Conservation (phyloP, 192 early-diverging fungal species). For the Rhizoclosmatium globosum region DNA sequence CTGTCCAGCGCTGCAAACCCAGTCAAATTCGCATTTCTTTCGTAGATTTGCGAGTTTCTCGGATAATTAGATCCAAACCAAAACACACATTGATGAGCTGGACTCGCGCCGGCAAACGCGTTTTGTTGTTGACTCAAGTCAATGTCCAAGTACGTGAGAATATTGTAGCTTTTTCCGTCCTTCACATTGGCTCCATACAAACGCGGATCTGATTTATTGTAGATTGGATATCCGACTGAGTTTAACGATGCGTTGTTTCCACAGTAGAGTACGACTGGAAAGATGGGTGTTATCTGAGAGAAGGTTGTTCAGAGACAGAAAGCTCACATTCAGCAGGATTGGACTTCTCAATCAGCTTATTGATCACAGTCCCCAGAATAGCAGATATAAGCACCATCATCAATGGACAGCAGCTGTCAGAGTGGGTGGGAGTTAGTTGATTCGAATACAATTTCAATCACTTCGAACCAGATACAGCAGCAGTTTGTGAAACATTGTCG, state of each 20-base stretch:
- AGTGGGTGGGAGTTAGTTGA: background rate
- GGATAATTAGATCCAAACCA: constrained; percentile 58
- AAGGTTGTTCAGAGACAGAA: background rate
- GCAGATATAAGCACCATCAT: constrained; percentile 71
- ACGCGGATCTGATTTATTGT: constrained; percentile 33
- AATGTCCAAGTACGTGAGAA: background rate
- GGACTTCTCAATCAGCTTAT: constrained; percentile 54
- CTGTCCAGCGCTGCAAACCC: constrained; percentile 26
- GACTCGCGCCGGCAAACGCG: background rate
- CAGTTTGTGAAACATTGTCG: constrained; percentile 34
- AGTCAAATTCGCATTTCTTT: constrained; percentile 16
- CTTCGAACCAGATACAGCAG: constrained; percentile 31
- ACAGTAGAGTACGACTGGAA: constrained; percentile 50
- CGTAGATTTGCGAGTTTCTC: constrained; percentile 14
- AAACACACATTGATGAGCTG: constrained; percentile 42
- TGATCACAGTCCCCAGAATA: constrained; percentile 63
- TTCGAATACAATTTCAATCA: background rate
- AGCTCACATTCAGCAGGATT: constrained; percentile 38
- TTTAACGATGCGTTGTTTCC: constrained; percentile 38
- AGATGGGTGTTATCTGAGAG: background rate
- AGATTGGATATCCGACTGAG: constrained; percentile 42
- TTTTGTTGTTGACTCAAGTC: no score
- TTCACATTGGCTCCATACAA: constrained; percentile 9
- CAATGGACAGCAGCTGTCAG: constrained; percentile 57
- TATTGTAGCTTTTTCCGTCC: constrained; percentile 23